Conservation (phyloP, 2,329 filamentous ascomycete genomes). For the Beauveria sp. region DNA sequence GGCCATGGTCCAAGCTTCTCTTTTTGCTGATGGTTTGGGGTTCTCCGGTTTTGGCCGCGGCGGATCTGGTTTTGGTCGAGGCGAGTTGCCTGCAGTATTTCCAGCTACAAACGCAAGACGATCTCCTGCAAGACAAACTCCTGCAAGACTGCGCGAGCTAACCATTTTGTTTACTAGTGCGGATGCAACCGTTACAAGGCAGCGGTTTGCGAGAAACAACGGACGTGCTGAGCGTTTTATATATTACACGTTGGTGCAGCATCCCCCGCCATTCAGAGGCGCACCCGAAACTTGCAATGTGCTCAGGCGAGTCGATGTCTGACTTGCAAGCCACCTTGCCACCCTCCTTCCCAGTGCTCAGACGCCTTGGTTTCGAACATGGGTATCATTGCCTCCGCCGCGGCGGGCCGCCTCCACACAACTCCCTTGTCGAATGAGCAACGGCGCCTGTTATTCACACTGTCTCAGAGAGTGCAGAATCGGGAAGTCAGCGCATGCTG, state of each 20-base stretch:
- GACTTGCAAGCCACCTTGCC: not conserved
- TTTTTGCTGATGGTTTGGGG: not conserved
- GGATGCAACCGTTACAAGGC: not conserved
- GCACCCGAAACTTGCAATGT: slow-evolving; percentile 1
- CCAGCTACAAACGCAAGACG: not conserved
- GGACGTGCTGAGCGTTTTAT: not conserved
- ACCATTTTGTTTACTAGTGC: not conserved
- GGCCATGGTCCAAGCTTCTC: not conserved
- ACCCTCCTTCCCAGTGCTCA: not conserved
- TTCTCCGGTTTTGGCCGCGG: slow-evolving; percentile 2
- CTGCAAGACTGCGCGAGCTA: not conserved
- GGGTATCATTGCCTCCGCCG: not conserved
- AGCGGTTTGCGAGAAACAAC: not conserved
- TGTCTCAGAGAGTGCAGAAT: not conserved
- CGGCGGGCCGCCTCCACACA: slow-evolving; percentile 6
- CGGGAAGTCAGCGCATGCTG: not conserved
- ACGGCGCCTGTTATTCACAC: not conserved
- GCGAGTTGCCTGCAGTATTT: not conserved
- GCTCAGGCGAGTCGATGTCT: not conserved
- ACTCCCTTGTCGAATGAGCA: not conserved
- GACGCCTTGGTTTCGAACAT: slow-evolving; percentile 5
- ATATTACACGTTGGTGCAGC: not conserved
- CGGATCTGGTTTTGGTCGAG: slow-evolving; percentile 5
- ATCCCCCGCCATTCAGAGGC: not conserved
- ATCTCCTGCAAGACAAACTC: not conserved